These are phyloP conservation scores for Chytriomyces sp. DNA, from an alignment of 192 early-diverging fungal species.

Conservation along the genomic window DNA sequence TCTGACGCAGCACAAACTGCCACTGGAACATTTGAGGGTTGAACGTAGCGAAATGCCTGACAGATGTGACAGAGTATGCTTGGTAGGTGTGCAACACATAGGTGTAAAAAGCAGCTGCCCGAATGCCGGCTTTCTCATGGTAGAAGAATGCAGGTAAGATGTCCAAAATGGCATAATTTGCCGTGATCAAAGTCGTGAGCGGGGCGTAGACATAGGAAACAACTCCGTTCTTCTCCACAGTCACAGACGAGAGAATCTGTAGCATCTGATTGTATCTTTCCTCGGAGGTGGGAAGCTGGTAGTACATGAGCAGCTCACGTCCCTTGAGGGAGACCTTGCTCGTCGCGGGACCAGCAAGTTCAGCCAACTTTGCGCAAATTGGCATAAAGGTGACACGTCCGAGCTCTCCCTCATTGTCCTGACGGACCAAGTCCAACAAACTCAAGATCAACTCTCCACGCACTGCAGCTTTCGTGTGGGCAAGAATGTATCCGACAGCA, in stretches of 20 bases:
- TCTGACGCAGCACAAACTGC: slow-evolving; percentile 57
- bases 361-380: slow-evolving; percentile 79
- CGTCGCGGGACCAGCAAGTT: slow-evolving; percentile 73
- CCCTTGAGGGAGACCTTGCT: slow-evolving; percentile 93
- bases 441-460: slow-evolving; percentile 69
- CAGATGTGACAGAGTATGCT: slow-evolving; percentile 89
- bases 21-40: slow-evolving; percentile 53
- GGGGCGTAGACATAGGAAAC: slow-evolving; percentile 55
- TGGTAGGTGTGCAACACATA: slow-evolving; percentile 98
- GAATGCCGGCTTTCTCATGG: slow-evolving; percentile 75
- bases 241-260: slow-evolving; percentile 75
- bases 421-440: slow-evolving; percentile 81
- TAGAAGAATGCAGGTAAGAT: slow-evolving; percentile 94
- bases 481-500: slow-evolving; percentile 61
- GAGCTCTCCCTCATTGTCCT: slow-evolving; percentile 58
- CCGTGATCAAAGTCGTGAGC: slow-evolving; percentile 73
- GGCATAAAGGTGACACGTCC: slow-evolving; percentile 73
- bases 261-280: slow-evolving; percentile 86
- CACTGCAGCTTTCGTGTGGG: slow-evolving; percentile 82
- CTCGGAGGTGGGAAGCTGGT: slow-evolving; percentile 89
- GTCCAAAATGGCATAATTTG: slow-evolving; percentile 95
- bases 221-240: slow-evolving; percentile 35
- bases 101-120: slow-evolving; percentile 88
- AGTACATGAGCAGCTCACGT: slow-evolving; percentile 91
- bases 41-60: slow-evolving; percentile 54